Conservation (phyloP, 73 alveolate genomes). For the Tetrahymena thermophila region DNA sequence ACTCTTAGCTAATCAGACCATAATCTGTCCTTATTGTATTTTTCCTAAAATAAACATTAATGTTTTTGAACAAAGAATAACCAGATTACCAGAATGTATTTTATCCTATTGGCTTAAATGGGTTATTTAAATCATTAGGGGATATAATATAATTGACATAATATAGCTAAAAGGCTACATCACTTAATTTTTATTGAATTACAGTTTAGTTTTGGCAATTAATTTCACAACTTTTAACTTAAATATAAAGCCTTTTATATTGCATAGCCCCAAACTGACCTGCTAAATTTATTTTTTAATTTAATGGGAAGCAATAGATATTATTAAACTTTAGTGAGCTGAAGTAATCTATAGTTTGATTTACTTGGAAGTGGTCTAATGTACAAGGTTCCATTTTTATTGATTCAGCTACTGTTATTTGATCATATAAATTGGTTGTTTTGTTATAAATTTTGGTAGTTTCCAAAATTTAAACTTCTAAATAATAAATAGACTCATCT, state of each 20-base stretch:
- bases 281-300: not conserved
- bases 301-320: not conserved
- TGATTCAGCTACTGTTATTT: not conserved
- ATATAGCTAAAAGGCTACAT: not conserved
- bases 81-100: not conserved
- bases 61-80: not conserved
- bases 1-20: not conserved
- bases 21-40: not conserved
- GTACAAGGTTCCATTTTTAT: not conserved
- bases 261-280: not conserved
- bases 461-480: not conserved
- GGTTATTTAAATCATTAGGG: not conserved
- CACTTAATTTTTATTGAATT: not conserved
- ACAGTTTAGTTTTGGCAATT: not conserved
- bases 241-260: not conserved
- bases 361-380: not conserved
- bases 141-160: not conserved
- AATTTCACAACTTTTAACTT: not conserved
- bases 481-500: not conserved
- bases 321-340: not conserved
- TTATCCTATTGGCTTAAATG: not conserved
- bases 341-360: not conserved
- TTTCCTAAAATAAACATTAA: not conserved
- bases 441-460: not conserved
- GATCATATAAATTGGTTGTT: not conserved